Conservation (phyloP, 2,329 filamentous ascomycete species). For the Piedraia hortae region DNA sequence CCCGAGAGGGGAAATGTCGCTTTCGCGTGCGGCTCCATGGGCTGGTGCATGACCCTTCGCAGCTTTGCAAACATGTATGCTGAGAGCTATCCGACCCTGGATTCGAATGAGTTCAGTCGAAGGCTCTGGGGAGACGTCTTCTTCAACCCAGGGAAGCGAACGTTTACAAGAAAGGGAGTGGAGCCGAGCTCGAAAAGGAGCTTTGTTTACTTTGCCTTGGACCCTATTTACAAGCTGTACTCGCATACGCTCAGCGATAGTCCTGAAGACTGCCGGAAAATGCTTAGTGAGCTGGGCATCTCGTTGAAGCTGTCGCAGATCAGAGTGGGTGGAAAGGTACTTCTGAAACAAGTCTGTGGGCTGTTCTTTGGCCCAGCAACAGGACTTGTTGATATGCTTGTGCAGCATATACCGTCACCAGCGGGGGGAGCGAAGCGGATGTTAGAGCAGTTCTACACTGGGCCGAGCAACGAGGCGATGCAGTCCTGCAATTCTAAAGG, state of each 20-base stretch:
- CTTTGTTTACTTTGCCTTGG: slow-evolving; percentile 82
- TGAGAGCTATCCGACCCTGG: slow-evolving; percentile 45
- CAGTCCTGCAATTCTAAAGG: slow-evolving; percentile 63
- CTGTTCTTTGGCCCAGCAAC: slow-evolving; percentile 81
- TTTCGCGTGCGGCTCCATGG: slow-evolving; percentile 78
- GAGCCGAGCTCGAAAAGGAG: slow-evolving; percentile 60
- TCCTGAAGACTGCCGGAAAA: slow-evolving; percentile 55
- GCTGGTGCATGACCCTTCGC: slow-evolving; percentile 84
- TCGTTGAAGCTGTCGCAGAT: slow-evolving; percentile 75
- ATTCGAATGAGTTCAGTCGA: slow-evolving; percentile 54
- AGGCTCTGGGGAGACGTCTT: slow-evolving; percentile 92
- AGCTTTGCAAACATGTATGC: slow-evolving; percentile 95
- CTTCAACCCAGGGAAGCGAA: slow-evolving; percentile 72
- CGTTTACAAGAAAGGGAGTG: slow-evolving; percentile 65
- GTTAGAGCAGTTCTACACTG: slow-evolving; percentile 73
- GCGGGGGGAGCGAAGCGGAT: slow-evolving; percentile 47
- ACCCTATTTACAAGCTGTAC: slow-evolving; percentile 94
- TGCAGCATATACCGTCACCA: slow-evolving; percentile 70
- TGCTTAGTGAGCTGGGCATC: slow-evolving; percentile 56
- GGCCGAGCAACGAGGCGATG: slow-evolving; percentile 60
- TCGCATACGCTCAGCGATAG: slow-evolving; percentile 83
- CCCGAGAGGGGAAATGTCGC: slow-evolving; percentile 97
- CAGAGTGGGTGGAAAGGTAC: slow-evolving; percentile 63
- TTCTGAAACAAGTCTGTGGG: slow-evolving; percentile 71
- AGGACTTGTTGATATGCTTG: slow-evolving; percentile 88